Conservation (phyloP, 2,329 filamentous ascomycete genomes). For the Nemania sp. region DNA sequence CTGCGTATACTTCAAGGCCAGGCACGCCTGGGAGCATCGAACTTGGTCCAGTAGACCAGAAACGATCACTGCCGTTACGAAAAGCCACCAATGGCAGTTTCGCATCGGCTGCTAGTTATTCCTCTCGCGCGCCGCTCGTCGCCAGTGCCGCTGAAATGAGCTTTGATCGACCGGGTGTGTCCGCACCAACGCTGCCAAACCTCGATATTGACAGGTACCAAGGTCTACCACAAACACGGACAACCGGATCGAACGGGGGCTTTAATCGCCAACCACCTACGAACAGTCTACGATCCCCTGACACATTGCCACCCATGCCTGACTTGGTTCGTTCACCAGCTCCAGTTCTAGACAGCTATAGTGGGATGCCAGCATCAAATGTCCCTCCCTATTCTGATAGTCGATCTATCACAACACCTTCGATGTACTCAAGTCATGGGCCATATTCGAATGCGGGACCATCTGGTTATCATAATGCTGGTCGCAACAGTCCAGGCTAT, state of each 20-base stretch:
- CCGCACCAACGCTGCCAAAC: constrained; percentile 44
- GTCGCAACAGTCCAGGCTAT: constrained; percentile 35
- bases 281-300: constrained; percentile 34
- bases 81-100: constrained; percentile 53
- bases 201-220: constrained; percentile 38
- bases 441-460: constrained; percentile 43
- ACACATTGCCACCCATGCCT: constrained; percentile 40
- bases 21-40: constrained; percentile 58
- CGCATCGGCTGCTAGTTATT: constrained; percentile 63
- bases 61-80: constrained; percentile 53
- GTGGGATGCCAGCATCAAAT: constrained; percentile 17
- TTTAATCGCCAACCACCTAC: constrained; percentile 36
- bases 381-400: constrained; percentile 33
- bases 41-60: constrained; percentile 57
- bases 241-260: constrained; percentile 44
- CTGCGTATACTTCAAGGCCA: constrained; percentile 64
- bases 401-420: constrained; percentile 43
- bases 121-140: constrained; percentile 66
- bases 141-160: constrained; percentile 65
- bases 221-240: constrained; percentile 43
- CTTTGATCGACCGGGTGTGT: constrained; percentile 47
- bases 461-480: constrained; percentile 30
- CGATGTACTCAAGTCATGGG: constrained; percentile 33
- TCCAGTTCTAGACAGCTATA: constrained; percentile 39
- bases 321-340: constrained; percentile 42